Conservation (phyloP, 1,139 yeast genomes). For the Pichia sp. region DNA sequence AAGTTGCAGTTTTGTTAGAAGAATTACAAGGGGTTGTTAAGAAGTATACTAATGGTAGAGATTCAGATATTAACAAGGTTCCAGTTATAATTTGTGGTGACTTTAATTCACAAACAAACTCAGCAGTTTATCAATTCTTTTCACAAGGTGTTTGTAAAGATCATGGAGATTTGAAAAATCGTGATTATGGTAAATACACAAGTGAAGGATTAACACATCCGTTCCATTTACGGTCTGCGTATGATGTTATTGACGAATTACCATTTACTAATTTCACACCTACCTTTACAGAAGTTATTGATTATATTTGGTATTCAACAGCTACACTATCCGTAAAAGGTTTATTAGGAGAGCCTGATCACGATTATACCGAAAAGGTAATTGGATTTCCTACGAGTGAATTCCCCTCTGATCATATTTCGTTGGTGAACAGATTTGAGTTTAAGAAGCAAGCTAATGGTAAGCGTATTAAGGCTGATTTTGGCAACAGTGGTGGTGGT, state of each 20-base stretch:
- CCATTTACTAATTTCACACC: slow-evolving; percentile 96
- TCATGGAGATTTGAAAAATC: slow-evolving; percentile 76
- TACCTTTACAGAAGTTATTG: slow-evolving; percentile 85
- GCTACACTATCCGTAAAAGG: slow-evolving; percentile 75
- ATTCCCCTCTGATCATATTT: slow-evolving; percentile 92
- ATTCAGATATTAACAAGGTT: slow-evolving; percentile 39
- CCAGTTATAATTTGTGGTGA: slow-evolving; percentile 91
- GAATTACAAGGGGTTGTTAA: slow-evolving; percentile 64
- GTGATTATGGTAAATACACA: slow-evolving; percentile 88
- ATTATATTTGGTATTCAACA: slow-evolving; percentile 92
- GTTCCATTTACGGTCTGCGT: slow-evolving; percentile 79
- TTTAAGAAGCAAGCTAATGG: slow-evolving; percentile 47
- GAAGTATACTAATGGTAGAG: slow-evolving; percentile 33
- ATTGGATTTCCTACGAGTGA: slow-evolving; percentile 94
- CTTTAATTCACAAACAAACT: slow-evolving; percentile 78
- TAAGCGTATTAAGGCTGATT: slow-evolving; percentile 48
- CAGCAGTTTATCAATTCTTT: slow-evolving; percentile 89
- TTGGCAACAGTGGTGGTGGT: slow-evolving; percentile 31
- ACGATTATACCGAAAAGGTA: slow-evolving; percentile 63
- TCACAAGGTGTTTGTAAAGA: slow-evolving; percentile 68
- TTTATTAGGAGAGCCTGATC: slow-evolving; percentile 76
- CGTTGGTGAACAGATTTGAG: slow-evolving; percentile 70
- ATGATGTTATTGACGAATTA: slow-evolving; percentile 76
- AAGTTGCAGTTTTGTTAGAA: slow-evolving; percentile 85
- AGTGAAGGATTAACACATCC: slow-evolving; percentile 82